phyloP scores from a whole-genome alignment of 768 basidiomycete species.

The Pleurotus platypus region DNA sequence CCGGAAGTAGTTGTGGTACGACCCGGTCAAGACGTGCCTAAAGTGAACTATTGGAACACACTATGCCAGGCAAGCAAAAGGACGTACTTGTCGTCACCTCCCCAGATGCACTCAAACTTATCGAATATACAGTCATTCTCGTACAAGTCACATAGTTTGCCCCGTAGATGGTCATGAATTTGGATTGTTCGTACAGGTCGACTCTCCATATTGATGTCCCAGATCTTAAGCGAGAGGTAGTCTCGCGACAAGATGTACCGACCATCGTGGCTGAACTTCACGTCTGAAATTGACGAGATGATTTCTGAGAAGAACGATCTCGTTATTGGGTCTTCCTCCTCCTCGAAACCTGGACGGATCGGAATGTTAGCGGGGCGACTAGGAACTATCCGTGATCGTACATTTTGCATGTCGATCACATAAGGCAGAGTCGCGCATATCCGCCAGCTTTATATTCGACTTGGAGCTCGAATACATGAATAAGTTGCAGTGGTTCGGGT shows the following conservation, averaged over 20 bases:
- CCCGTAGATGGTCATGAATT: conserved; percentile 96
- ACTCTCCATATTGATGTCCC: conserved; percentile 99
- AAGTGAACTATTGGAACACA: conserved; percentile 12
- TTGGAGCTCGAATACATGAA: conserved; percentile 99
- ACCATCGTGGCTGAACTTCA: conserved; percentile 97
- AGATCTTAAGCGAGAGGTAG: conserved; percentile 97
- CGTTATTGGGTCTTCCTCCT: conserved; percentile 95
- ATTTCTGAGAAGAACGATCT: conserved; percentile 99
- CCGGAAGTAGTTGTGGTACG: conserved; percentile 99
- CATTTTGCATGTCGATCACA: conserved; percentile 97
- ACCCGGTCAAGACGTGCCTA: conserved; percentile 97
- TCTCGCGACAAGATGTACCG: conserved; percentile 96
- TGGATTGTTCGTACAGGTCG: conserved; percentile 96
- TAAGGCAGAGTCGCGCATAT: conserved; percentile 97
- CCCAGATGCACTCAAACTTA: conserved; percentile 99
- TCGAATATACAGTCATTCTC: conserved; percentile 99
- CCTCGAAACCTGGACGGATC: conserved; percentile 79
- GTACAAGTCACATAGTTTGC: conserved; percentile 96
- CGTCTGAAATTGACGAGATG: conserved; percentile 98
- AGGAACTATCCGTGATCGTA: conserved; percentile 32
- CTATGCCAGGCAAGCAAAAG: conserved; percentile 9
- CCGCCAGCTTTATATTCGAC: conserved; percentile 98
- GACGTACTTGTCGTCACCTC: conserved; percentile 90
- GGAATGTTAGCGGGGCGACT: conserved; percentile 11
- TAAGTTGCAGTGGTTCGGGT: conserved; percentile 93